Base-by-base conservation (phyloP, 1,284 basidiomycete genomes). In the Irpex sp. region DNA sequence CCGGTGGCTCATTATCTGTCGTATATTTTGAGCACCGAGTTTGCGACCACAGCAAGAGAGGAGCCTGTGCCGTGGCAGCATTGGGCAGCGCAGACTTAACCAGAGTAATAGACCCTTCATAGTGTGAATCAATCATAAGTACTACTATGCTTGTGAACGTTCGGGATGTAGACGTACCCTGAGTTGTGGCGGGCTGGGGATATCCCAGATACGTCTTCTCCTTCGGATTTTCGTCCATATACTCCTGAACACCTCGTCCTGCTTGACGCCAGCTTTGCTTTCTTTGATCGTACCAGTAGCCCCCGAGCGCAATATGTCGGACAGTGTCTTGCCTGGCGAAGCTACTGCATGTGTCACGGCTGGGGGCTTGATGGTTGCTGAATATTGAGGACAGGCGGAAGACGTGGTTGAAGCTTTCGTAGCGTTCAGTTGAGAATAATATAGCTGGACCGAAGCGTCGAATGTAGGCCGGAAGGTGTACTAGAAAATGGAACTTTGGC, bases 321-420 rank as follows among this genome's bases (percentile, higher is more conserved):
- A 55, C 58, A 1, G 56, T 47, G 9, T 63, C 69, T n/a, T 65
- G 64, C 13, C 58, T 55, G 4, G 66, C 69, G 44, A 70, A 69
- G 2, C 64, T 37, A 0, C 0, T 56, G 1, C 59, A 62, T 17
- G 64, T 66, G 36, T 70, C 69, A 0, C 67, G 66, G 40, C 69
- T 70, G 1, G 69, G 69, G 0, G 68, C 64, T 49, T 70, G 69
- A 0, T 64, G 62, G 55, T 70, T 70, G 60, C 68, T 70, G 57
- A 65, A 61, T n/a, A 70, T 68, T 1, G 64, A 68, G 7, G 57
- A 62, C 1, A 69, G 60, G 0, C 67, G 59, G 56, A 70, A 70
- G 1, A 69, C 58, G 31, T 64, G 66, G 31, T 70, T 70, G 62
- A 69, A 70, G 0, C 64, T 61, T 59, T 70, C 67, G 19, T 70